phyloP scores from a whole-genome alignment of 192 early-diverging fungal species.

The Polychytrium aggregatum region DNA sequence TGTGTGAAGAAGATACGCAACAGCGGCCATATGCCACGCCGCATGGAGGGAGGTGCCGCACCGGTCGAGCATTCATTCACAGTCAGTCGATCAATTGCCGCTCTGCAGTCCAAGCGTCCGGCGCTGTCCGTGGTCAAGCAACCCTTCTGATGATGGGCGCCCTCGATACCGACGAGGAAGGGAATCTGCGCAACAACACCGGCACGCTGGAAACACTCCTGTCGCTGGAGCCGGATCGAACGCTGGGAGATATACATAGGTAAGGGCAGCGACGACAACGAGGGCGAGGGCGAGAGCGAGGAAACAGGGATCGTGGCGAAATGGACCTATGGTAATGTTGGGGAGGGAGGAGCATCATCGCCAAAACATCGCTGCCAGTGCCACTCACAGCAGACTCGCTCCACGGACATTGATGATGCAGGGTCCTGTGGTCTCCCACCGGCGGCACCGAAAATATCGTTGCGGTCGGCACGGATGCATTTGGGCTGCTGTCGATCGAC shows the following conservation, averaged over 20 bases:
- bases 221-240: slow-evolving; percentile 10
- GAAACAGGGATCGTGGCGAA: no score
- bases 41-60: no score
- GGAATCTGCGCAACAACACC: slow-evolving; percentile 15
- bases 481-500: slow-evolving; percentile 39
- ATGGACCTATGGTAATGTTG: no score
- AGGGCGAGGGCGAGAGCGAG: no score
- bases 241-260: slow-evolving; percentile 4
- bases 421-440: slow-evolving; percentile 40
- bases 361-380: slow-evolving; percentile 1
- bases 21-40: background rate
- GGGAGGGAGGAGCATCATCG: background rate
- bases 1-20: background rate
- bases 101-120: background rate
- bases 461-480: slow-evolving; percentile 9
- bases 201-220: slow-evolving; percentile 20
- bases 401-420: no score
- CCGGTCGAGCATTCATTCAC: slow-evolving; percentile 1
- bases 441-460: slow-evolving; percentile 9
- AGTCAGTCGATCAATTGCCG: background rate
- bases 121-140: slow-evolving; percentile 13
- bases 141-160: slow-evolving; percentile 19
- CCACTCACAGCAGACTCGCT: no score
- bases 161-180: slow-evolving; percentile 12
- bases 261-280: background rate